Percentiles rank a stretch among this genome's conserved stretches.
Evolutionary conservation across 768 basidiomycete species (phyloP).

Genomic region (Leccinum subgranulosum): DNA sequence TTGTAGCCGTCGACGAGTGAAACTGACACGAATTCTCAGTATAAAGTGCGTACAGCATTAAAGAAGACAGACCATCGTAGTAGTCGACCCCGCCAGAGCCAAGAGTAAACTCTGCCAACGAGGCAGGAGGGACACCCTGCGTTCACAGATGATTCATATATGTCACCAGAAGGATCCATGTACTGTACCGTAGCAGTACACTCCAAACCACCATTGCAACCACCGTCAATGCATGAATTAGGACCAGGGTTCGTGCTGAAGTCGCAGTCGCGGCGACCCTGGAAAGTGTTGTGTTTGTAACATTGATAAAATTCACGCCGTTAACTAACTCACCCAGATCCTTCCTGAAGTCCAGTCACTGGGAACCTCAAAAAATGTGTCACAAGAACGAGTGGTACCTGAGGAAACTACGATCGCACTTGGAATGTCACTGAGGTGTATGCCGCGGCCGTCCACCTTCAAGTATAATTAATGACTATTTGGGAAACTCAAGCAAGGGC

Average conservation of each 20-base stretch:
- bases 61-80: slow-evolving; percentile 51
- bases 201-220: slow-evolving; percentile 65
- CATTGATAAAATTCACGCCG: not conserved
- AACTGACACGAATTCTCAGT: slow-evolving; percentile 33
- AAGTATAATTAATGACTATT: slow-evolving; percentile 1
- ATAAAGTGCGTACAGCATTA: not conserved
- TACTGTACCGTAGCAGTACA: slow-evolving; percentile 53
- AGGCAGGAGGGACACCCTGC: slow-evolving; percentile 65
- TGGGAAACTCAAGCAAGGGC: not conserved
- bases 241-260: slow-evolving; percentile 50
- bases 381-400: not conserved
- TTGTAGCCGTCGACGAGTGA: slow-evolving; percentile 68
- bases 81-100: slow-evolving; percentile 44
- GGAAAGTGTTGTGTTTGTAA: not conserved
- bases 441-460: slow-evolving; percentile 34
- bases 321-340: slow-evolving; percentile 47
- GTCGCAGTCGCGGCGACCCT: slow-evolving; percentile 59
- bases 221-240: slow-evolving; percentile 60
- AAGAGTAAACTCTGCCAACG: slow-evolving; percentile 68
- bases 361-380: slow-evolving; percentile 39
- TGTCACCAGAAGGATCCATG: not conserved
- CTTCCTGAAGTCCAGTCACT: slow-evolving; percentile 64
- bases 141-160: not conserved
- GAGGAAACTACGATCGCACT: slow-evolving; percentile 5
- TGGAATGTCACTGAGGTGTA: slow-evolving; percentile 27